phyloP scores from a whole-genome alignment of 371 early-diverging fungal species.

The Mortierella sp. region DNA sequence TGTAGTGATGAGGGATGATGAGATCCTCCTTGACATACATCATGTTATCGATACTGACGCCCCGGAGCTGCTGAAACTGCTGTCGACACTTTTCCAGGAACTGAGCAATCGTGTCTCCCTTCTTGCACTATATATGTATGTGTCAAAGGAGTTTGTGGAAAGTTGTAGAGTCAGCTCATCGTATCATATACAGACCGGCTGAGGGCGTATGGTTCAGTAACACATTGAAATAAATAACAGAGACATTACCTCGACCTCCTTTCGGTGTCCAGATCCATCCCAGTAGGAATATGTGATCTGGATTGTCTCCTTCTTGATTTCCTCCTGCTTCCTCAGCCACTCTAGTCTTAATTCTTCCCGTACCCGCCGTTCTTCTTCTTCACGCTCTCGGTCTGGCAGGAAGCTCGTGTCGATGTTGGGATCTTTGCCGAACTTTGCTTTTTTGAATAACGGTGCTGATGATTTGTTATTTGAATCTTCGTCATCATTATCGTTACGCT shows the following conservation, averaged over 20 bases:
- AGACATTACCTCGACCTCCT: constrained; percentile 72
- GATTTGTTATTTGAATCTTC: constrained; percentile 38
- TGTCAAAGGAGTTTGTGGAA: background rate
- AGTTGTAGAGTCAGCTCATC: no score
- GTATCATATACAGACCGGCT: no score
- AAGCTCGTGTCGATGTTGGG: constrained; percentile 94
- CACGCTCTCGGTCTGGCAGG: constrained; percentile 92
- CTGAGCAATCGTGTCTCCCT: constrained; percentile 90
- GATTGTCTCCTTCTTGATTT: constrained; percentile 83
- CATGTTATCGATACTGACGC: constrained; percentile 87
- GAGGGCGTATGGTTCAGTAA: no score
- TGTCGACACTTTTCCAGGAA: constrained; percentile 87
- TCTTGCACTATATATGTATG: constrained; percentile 69
- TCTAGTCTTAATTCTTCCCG: constrained; percentile 82
- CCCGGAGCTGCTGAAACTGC: constrained; percentile 85
- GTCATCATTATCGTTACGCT: constrained; percentile 20
- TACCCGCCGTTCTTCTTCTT: constrained; percentile 77
- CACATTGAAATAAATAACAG: background rate
- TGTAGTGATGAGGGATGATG: constrained; percentile 95
- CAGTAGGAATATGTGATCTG: constrained; percentile 92
- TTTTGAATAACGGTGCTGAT: constrained; percentile 53
- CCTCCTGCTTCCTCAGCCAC: constrained; percentile 86
- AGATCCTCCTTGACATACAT: constrained; percentile 96
- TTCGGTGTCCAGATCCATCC: constrained; percentile 96
- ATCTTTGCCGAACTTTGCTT: constrained; percentile 82